These are phyloP conservation scores for Populus pruinosa DNA, from an alignment of 345 rosid species.

Conservation along the genomic window DNA sequence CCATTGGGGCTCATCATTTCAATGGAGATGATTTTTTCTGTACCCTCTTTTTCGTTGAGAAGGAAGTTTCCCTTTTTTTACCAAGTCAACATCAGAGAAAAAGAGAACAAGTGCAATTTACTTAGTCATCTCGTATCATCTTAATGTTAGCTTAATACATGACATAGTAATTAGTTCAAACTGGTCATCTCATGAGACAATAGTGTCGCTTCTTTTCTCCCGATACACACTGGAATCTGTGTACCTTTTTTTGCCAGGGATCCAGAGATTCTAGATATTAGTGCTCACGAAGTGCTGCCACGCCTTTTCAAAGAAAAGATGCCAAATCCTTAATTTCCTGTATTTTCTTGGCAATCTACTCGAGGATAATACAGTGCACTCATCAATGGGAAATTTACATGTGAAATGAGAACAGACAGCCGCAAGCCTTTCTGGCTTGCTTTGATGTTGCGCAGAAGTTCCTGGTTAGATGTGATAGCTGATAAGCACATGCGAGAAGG, in stretches of 20 bases:
- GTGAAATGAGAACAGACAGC: conserved; percentile 5
- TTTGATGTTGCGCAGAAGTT: conserved; percentile 7
- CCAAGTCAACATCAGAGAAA: background rate
- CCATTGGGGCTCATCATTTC: background rate
- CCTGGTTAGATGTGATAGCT: conserved; percentile 2
- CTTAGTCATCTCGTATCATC: background rate
- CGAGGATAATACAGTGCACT: conserved; percentile 4
- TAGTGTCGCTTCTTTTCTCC: background rate
- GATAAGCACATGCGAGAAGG: conserved; percentile 8
- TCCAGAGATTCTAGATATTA: conserved; percentile 69
- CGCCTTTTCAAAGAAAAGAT: conserved; percentile 68
- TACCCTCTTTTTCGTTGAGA: background rate
- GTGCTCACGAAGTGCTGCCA: conserved; percentile 80
- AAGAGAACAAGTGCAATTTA: background rate
- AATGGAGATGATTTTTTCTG: background rate
- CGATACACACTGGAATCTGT: background rate
- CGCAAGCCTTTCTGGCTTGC: conserved; percentile 3
- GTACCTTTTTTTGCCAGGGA: conserved; percentile 48
- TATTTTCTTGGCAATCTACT: background rate
- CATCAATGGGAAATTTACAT: background rate
- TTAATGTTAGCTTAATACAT: background rate
- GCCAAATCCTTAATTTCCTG: conserved; percentile 27
- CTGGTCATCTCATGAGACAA: background rate
- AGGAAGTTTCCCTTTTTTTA: background rate
- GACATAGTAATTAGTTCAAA: too few species aligned